These are phyloP conservation scores for Blastocystis hominis DNA, from an alignment of 352 stramenopile genomes.

Conservation along the genomic window DNA sequence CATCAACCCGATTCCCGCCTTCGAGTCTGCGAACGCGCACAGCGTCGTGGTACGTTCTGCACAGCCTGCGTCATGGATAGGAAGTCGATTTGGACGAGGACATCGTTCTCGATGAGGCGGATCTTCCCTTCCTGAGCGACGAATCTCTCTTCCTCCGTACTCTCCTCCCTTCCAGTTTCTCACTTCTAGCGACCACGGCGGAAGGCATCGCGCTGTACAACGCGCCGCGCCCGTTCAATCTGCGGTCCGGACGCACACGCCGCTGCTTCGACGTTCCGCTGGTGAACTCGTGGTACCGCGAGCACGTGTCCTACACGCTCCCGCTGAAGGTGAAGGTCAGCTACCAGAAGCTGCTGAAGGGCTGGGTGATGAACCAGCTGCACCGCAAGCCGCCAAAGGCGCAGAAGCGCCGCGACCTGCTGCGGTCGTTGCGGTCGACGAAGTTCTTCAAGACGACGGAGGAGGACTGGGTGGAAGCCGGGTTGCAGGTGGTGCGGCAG, in stretches of 20 bases:
- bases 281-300: conserved; percentile 96
- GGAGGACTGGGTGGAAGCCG: conserved; percentile 96
- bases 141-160: background rate
- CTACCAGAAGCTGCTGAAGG: conserved; percentile 99
- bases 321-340: conserved; percentile 96
- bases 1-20: conserved; percentile 92
- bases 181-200: conserved; percentile 86
- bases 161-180: background rate
- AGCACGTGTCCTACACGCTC: conserved; percentile 91
- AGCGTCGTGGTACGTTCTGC: conserved; percentile 59
- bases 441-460: conserved; percentile 99
- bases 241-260: conserved; percentile 83
- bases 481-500: conserved; percentile 91
- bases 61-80: background rate
- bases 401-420: conserved; percentile 88
- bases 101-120: conserved; percentile 63
- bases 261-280: conserved; percentile 91
- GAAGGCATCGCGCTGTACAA: conserved; percentile 95
- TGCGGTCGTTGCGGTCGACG: conserved; percentile 96
- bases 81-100: conserved; percentile 76
- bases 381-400: conserved; percentile 75
- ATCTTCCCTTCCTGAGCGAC: background rate
- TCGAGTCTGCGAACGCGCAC: conserved; percentile 63
- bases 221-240: conserved; percentile 91
- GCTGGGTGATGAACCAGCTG: conserved; percentile 95